Base-by-base conservation (phyloP, 2,329 filamentous ascomycete species). In the Diplodia mutila region DNA sequence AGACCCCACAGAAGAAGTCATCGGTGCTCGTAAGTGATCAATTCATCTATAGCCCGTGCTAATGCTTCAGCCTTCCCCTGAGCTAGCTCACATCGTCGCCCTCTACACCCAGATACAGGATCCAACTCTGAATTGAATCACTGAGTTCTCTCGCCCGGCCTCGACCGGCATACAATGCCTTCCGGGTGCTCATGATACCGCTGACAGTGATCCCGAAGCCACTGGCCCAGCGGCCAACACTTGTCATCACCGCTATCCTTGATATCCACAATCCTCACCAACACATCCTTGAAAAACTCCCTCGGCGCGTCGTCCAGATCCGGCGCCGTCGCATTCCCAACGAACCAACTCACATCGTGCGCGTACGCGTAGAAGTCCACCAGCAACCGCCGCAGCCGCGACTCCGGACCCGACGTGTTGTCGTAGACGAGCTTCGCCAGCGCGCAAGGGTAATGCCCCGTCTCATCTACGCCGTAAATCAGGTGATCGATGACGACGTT, bases 401-500 rank as follows among this genome's bases (percentile, higher is more conserved):
- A 48, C 4, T n/a, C 18, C 16, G n/a, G 2, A 9, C 34, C 25
- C 1, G 57, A 5, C 8, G 57, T 61, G 6, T 66, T 57, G 1
- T n/a, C n/a, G 21, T 48, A 66, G 6, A 48, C 3, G 9, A 57
- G 16, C 1, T 1, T 14, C 0, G 27, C 61, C 9, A 53, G 1
- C 9, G 23, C 32, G 14, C 9, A 18, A 5, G 37, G 25, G 29
- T 66, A 68, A n/a, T 16, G 2, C 3, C 5, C 29, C 67, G 71
- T 12, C 7, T 69, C 67, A 12, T 9, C 16, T 21, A 39, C 23
- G 37, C 51, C 11, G 1, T 61, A 29, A 8, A 75, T 66, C 2
- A 75, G 18, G 1, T 66, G 68, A 14, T 72, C 68, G 23, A 76
- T 61, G 2, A 72, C 64, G 1, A 61, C 67, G 48, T 77, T 75